Evolutionary conservation across 2,329 filamentous ascomycete genomes (phyloP).

Genomic region (Fusarium longipes): DNA sequence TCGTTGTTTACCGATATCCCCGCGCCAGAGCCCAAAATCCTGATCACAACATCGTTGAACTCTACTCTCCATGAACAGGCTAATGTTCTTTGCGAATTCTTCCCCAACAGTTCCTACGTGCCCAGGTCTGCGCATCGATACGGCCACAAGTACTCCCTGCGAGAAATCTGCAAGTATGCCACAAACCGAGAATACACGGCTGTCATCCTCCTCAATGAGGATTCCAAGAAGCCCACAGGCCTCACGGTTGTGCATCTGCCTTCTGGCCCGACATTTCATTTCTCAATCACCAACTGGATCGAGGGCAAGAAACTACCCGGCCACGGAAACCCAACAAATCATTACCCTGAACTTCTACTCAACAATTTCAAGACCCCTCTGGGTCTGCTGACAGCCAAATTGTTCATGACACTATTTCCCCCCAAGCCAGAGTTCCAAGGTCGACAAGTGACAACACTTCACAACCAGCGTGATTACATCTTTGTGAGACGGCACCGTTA

Average conservation of each 20-base stretch:
- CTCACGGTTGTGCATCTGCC: slow-evolving; percentile 88
- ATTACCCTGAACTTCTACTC: slow-evolving; percentile 88
- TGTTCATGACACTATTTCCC: slow-evolving; percentile 74
- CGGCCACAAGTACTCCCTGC: slow-evolving; percentile 89
- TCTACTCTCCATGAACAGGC: slow-evolving; percentile 88
- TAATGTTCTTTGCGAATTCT: slow-evolving; percentile 79
- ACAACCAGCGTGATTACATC: slow-evolving; percentile 96
- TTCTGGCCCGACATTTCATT: slow-evolving; percentile 89
- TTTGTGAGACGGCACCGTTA: slow-evolving; percentile 93
- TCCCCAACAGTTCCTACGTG: slow-evolving; percentile 90
- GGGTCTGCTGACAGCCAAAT: slow-evolving; percentile 84
- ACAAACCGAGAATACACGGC: slow-evolving; percentile 84
- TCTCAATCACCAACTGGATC: slow-evolving; percentile 89
- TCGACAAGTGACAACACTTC: slow-evolving; percentile 88
- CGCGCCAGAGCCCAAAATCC: slow-evolving; percentile 78
- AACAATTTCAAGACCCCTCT: slow-evolving; percentile 96
- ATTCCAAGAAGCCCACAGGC: slow-evolving; percentile 84
- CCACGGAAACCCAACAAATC: slow-evolving; percentile 87
- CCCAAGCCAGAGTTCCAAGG: slow-evolving; percentile 84
- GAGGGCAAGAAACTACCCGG: slow-evolving; percentile 89
- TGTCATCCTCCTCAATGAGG: slow-evolving; percentile 87
- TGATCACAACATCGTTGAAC: slow-evolving; percentile 92
- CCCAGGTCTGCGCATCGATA: slow-evolving; percentile 85
- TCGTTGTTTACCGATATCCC: slow-evolving; percentile 70
- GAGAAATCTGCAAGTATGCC: slow-evolving; percentile 90